Percentiles rank a stretch among this genome's conserved stretches.
Conservation (phyloP, 176 grass and related monocot genomes). For the Carex pumila region DNA sequence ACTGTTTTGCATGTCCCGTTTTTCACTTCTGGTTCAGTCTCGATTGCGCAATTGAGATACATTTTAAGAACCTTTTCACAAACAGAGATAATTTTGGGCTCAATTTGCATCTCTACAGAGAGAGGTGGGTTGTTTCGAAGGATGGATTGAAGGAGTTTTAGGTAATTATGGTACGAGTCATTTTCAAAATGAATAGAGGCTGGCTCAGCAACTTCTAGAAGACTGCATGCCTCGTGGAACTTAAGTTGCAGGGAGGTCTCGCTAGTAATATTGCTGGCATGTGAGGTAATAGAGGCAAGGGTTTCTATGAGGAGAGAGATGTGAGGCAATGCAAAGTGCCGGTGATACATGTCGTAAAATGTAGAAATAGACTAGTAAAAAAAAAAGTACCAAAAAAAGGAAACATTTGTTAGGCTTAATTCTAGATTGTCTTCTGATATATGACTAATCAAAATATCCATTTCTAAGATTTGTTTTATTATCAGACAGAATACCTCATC, state of each 20-base stretch:
- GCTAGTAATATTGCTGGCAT: slow-evolving; percentile 63
- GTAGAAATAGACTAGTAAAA: slow-evolving; percentile 62
- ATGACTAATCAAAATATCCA: background rate
- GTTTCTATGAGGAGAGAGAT: slow-evolving; percentile 68
- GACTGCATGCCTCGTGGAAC: slow-evolving; percentile 67
- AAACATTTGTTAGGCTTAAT: background rate
- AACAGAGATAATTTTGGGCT: slow-evolving; percentile 49
- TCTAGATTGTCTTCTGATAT: background rate
- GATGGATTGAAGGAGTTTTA: slow-evolving; percentile 80
- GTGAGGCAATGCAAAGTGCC: slow-evolving; percentile 50
- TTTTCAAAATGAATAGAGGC: slow-evolving; percentile 85
- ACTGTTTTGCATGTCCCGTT: slow-evolving; percentile 20
- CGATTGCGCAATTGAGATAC: slow-evolving; percentile 69
- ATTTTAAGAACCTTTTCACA: slow-evolving; percentile 65
- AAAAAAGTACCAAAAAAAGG: background rate
- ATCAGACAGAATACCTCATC: too few relatives aligned
- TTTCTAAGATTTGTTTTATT: background rate
- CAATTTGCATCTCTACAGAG: slow-evolving; percentile 55
- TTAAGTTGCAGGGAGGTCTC: slow-evolving; percentile 48
- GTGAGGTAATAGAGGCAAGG: slow-evolving; percentile 57
- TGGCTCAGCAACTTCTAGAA: slow-evolving; percentile 79
- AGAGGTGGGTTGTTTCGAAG: slow-evolving; percentile 49
- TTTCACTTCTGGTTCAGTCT: slow-evolving; percentile 29
- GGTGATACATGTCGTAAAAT: slow-evolving; percentile 54
- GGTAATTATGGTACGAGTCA: slow-evolving; percentile 73